phyloP scores from a whole-genome alignment of 2,329 filamentous ascomycete species.

The Xylaria hypoxylon region DNA sequence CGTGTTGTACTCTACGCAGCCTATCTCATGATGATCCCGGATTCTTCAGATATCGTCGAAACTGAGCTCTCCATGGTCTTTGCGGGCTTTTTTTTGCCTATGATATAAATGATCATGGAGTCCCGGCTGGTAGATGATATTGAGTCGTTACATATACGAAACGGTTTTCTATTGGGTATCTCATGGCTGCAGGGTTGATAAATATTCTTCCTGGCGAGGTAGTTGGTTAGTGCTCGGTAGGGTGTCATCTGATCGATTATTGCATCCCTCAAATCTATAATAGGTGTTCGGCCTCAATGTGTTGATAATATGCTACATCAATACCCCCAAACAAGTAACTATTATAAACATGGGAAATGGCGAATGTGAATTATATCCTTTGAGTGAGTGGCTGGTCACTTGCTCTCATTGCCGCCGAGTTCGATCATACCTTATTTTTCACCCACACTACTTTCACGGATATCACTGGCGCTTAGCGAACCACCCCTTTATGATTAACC shows the following conservation, averaged over 20 bases:
- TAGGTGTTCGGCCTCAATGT: neutral
- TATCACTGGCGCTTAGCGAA: slow-evolving; percentile 12
- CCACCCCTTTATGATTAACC: slow-evolving; percentile 28
- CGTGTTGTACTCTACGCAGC: slow-evolving; percentile 1
- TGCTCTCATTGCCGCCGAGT: neutral
- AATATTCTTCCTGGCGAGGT: too few relatives aligned
- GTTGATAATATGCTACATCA: neutral
- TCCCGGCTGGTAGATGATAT: too few relatives aligned
- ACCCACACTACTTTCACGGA: too few relatives aligned
- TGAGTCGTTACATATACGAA: too few relatives aligned
- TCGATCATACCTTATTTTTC: neutral
- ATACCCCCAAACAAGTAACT: neutral
- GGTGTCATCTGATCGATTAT: neutral
- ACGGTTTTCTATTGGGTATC: too few relatives aligned
- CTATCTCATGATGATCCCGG: slow-evolving; percentile 2
- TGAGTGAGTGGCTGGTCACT: neutral
- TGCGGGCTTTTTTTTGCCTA: neutral
- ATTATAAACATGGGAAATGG: neutral
- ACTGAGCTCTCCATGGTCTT: neutral
- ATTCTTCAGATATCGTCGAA: neutral
- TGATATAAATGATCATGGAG: slow-evolving; percentile 5
- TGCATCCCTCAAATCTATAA: neutral
- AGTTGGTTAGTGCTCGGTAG: too few relatives aligned
- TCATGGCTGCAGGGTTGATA: too few relatives aligned
- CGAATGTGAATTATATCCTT: neutral